Percentiles rank a stretch among this genome's conserved stretches.
phyloP scores from a whole-genome alignment of 768 basidiomycete genomes.

The Tricholoma sp. region DNA sequence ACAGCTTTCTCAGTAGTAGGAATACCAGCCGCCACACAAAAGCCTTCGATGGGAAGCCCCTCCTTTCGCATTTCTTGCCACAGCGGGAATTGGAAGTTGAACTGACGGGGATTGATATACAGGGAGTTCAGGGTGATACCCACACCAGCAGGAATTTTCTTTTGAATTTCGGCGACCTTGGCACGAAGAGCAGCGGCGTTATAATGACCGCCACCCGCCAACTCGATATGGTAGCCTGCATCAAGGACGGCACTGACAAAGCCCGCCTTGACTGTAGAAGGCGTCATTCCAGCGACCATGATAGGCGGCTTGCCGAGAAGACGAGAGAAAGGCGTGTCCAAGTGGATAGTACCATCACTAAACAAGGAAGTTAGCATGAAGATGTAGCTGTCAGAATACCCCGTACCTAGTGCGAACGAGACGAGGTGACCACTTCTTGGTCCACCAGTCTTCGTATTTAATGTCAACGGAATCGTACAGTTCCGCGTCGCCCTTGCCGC shows the following conservation, averaged over 20 bases:
- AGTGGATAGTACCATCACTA: constrained; percentile 86
- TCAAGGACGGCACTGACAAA: constrained; percentile 91
- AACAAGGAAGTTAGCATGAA: constrained; percentile 7
- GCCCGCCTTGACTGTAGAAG: constrained; percentile 91
- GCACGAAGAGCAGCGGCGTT: constrained; percentile 81
- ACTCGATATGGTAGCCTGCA: constrained; percentile 94
- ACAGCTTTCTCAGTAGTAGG: constrained; percentile 95
- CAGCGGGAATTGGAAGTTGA: constrained; percentile 93
- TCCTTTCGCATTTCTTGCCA: constrained; percentile 98
- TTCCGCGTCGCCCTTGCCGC: constrained; percentile 84
- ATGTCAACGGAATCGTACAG: constrained; percentile 64
- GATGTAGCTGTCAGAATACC: constrained; percentile 18
- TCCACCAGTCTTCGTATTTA: constrained; percentile 86
- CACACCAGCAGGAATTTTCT: constrained; percentile 78
- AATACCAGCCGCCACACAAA: constrained; percentile 97
- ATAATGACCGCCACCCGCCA: constrained; percentile 98
- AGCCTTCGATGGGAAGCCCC: constrained; percentile 95
- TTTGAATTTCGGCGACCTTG: constrained; percentile 91
- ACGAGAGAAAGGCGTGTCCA: constrained; percentile 96
- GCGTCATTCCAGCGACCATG: constrained; percentile 99
- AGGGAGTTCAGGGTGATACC: constrained; percentile 93
- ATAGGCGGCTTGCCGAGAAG: constrained; percentile 95
- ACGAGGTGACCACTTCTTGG: constrained; percentile 78
- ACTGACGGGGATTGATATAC: constrained; percentile 98
- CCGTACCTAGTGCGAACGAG: constrained; percentile 83